Base-by-base conservation (phyloP, 2,329 filamentous ascomycete genomes). In the Hymenoscyphus linearis region DNA sequence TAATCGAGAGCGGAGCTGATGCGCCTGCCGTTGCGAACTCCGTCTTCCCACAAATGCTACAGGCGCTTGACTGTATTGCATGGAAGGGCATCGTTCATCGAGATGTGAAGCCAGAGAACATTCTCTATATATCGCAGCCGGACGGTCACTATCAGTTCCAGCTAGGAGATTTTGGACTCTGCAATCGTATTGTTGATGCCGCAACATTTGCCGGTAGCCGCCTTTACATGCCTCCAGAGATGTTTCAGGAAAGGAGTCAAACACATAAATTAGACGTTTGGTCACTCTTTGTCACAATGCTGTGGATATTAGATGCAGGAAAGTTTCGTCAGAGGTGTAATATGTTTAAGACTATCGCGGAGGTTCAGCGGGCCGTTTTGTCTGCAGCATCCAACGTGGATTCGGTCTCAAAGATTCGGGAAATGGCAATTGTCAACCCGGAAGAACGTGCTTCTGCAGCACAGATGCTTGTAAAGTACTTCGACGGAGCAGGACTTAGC, bases 31-130 rank as follows among this genome's bases (percentile, higher is more conserved):
- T 31, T 31, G 27, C 27, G 27, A 7, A 40, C 2, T 16, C 37
- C 7, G 37, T 44, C 37, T 44, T 16, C 37, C 37, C 16, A 6
- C 14, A 44, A 44, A 44, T 44, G 37, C 37, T 44, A 18, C 37
- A 18, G 7, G 37, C 37, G n/a, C 37, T 44, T n/a, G 16, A 44
- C 37, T 44, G 16, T 18, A 44, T 44, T 44, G n/a, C 16, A 18
- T 44, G 16, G 16, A 44, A 7, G 16, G 22, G 63, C 60, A 27
- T 61, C 16, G 59, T 58, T 26, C 18, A 58, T 16, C 2, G 36
- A 27, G 47, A 37, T 58, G 14, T 18, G n/a, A 47, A 44, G 37
- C 37, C 14, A 44, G 37, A 44, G 13, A 44, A 44, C 3, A 44
- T 44, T 44, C 37, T 44, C 16, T 44, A 44, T 6, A 4, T 44